Percentiles rank a stretch among this genome's conserved stretches.
Evolutionary conservation across 768 basidiomycete species (phyloP).

Genomic region (Nevesoporus exiguus): DNA sequence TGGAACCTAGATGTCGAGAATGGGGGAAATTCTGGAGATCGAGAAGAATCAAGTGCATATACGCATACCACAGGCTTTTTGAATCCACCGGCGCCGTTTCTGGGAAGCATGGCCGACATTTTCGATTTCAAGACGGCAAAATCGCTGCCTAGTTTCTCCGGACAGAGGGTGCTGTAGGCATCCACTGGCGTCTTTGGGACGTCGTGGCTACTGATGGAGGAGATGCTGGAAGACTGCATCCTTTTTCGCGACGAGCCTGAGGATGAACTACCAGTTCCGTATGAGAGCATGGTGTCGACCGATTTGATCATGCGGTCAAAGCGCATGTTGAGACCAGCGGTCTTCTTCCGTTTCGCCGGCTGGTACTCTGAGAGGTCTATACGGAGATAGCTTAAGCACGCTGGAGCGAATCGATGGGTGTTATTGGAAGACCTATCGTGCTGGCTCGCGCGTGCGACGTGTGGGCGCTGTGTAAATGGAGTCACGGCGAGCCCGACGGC

Average conservation of each 20-base stretch:
- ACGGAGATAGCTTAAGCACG: slow-evolving; percentile 1
- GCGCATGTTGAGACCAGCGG: slow-evolving; percentile 50
- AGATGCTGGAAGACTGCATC: slow-evolving; percentile 40
- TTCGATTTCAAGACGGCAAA: slow-evolving; percentile 46
- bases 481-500: neutral
- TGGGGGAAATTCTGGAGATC: slow-evolving; percentile 10
- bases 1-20: slow-evolving; percentile 17
- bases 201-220: slow-evolving; percentile 42
- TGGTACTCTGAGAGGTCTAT: slow-evolving; percentile 11
- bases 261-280: slow-evolving; percentile 17
- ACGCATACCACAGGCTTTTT: slow-evolving; percentile 25
- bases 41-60: slow-evolving; percentile 24
- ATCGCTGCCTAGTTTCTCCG: slow-evolving; percentile 35
- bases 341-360: slow-evolving; percentile 46
- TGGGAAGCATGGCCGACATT: neutral
- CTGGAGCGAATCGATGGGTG: neutral
- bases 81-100: slow-evolving; percentile 6
- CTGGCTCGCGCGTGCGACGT: neutral
- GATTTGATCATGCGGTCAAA: slow-evolving; percentile 68
- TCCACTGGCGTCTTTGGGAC: slow-evolving; percentile 41
- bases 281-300: slow-evolving; percentile 42
- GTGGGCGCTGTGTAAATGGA: neutral
- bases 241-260: slow-evolving; percentile 27
- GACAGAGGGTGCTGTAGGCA: slow-evolving; percentile 35
- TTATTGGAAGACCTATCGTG: slow-evolving; percentile 13